Conservation (phyloP, 371 early-diverging fungal genomes). For the Saksenaea vasiformis region DNA sequence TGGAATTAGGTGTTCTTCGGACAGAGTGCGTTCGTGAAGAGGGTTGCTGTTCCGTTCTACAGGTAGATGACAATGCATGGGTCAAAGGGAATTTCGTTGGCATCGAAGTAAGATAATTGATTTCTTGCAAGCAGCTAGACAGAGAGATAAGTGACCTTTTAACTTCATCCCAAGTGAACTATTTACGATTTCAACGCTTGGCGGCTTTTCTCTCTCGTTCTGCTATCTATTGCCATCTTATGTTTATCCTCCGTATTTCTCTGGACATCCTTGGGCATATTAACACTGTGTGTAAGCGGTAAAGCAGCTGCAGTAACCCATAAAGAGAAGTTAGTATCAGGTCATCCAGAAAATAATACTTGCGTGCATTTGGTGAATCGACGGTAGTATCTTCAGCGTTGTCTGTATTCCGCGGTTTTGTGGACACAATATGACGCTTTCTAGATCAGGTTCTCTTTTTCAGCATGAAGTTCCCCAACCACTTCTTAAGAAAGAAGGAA, state of each 20-base stretch:
- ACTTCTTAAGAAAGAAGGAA: neutral
- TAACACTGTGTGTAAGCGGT: slow-evolving; percentile 5
- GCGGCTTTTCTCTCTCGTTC: slow-evolving; percentile 60
- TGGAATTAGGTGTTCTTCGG: slow-evolving; percentile 5
- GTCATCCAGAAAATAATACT: slow-evolving; percentile 2
- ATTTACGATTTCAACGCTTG: slow-evolving; percentile 79
- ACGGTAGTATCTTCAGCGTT: neutral
- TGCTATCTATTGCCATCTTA: slow-evolving; percentile 19
- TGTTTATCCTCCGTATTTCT: neutral
- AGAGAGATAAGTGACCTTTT: neutral
- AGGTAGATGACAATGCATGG: slow-evolving; percentile 20
- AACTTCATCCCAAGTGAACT: slow-evolving; percentile 2
- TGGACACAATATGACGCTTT: neutral
- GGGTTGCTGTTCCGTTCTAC: neutral
- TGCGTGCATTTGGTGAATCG: slow-evolving; percentile 26
- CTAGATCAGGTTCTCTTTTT: neutral
- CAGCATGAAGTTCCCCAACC: neutral
- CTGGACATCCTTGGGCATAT: neutral
- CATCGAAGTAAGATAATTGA: slow-evolving; percentile 58
- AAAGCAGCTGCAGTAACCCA: slow-evolving; percentile 17
- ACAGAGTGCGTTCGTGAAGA: slow-evolving; percentile 6
- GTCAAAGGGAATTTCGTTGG: slow-evolving; percentile 44
- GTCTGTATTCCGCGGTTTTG: neutral
- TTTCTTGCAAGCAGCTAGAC: slow-evolving; percentile 64
- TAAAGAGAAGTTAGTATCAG: neutral